Percentiles rank a stretch among this genome's conserved stretches.
These are phyloP conservation scores for Hyaloperonospora arabidopsidis DNA, from an alignment of 352 stramenopile genomes.

Conservation along the genomic window DNA sequence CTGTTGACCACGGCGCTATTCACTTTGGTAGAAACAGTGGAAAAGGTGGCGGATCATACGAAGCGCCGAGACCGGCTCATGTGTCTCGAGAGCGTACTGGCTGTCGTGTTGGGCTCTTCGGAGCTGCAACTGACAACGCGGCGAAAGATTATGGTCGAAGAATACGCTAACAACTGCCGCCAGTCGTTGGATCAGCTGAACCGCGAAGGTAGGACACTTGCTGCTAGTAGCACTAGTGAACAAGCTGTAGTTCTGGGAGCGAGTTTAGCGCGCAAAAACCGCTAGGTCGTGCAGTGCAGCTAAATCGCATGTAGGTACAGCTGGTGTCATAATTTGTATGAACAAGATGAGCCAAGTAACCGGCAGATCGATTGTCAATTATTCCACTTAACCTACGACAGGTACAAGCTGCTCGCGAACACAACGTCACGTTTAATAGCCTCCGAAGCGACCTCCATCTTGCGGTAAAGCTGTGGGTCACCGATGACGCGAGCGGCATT, in stretches of 20 bases:
- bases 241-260: too few relatives aligned
- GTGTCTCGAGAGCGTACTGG: slow-evolving; percentile 42
- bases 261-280: background rate
- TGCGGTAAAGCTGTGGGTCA: slow-evolving; percentile 93
- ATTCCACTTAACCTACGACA: slow-evolving; percentile 38
- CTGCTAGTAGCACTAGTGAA: background rate
- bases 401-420: slow-evolving; percentile 94
- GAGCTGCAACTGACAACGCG: slow-evolving; percentile 25
- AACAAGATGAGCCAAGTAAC: background rate
- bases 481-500: slow-evolving; percentile 92
- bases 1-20: slow-evolving; percentile 34
- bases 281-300: background rate
- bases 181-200: slow-evolving; percentile 32
- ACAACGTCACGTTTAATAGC: slow-evolving; percentile 97
- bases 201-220: slow-evolving; percentile 7
- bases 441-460: slow-evolving; percentile 96
- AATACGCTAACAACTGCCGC: slow-evolving; percentile 43
- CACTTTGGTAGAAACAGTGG: slow-evolving; percentile 35
- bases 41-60: slow-evolving; percentile 26
- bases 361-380: background rate
- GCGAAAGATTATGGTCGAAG: slow-evolving; percentile 28
- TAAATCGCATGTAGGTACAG: slow-evolving; percentile 24
- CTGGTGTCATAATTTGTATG: background rate
- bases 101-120: slow-evolving; percentile 21
- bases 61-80: slow-evolving; percentile 42